These are phyloP conservation scores for Saccharomyces hybrid DNA, from an alignment of 1,139 yeast species.

Conservation along the genomic window DNA sequence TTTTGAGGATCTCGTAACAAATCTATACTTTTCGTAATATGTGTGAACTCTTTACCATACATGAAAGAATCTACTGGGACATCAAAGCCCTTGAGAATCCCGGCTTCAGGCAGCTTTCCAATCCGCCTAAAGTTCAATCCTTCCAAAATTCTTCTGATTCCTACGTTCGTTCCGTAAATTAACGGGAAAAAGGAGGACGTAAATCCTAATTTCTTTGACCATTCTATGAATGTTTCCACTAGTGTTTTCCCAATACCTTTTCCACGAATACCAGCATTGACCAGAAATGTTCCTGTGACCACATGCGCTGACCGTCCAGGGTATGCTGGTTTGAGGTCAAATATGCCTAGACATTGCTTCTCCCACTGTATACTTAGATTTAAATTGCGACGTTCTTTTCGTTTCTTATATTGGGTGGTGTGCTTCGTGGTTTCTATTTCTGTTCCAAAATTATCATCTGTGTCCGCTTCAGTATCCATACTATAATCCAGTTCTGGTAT, in stretches of 20 bases:
- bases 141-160: conserved; percentile 76
- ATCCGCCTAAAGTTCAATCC: conserved; percentile 67
- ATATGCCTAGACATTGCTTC: conserved; percentile 80
- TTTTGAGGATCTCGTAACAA: conserved; percentile 25
- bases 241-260: conserved; percentile 84
- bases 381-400: conserved; percentile 26
- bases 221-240: conserved; percentile 74
- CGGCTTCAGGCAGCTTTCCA: conserved; percentile 79
- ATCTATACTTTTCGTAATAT: conserved; percentile 30
- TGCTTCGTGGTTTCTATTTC: conserved; percentile 26
- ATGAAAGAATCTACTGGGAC: conserved; percentile 75
- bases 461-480: conserved; percentile 10
- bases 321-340: conserved; percentile 76
- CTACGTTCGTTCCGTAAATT: conserved; percentile 80
- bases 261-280: conserved; percentile 88
- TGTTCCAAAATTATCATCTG: conserved; percentile 16
- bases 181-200: conserved; percentile 77
- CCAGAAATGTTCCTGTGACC: conserved; percentile 85
- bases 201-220: conserved; percentile 89
- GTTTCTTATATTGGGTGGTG: conserved; percentile 20
- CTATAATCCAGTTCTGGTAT: conserved; percentile 48
- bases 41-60: conserved; percentile 50
- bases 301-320: conserved; percentile 92
- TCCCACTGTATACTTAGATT: conserved; percentile 63
- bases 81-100: conserved; percentile 76